These are phyloP conservation scores for Phytopythium mirpurense DNA, from an alignment of 352 stramenopile species.

Conservation along the genomic window DNA sequence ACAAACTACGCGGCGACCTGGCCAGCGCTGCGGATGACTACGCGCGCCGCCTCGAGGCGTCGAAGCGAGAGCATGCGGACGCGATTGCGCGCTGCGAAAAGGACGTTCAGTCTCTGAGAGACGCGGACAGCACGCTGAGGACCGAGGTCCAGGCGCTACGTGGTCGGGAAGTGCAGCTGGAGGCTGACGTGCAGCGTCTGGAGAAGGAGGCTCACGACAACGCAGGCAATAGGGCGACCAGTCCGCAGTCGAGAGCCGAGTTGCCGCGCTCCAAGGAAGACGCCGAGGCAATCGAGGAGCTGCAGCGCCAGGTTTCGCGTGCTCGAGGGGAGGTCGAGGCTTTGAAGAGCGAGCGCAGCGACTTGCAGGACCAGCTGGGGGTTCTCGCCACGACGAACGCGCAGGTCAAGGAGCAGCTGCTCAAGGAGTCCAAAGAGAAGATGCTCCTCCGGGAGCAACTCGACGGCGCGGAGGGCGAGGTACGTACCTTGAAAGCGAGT, in stretches of 20 bases:
- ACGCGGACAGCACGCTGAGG: background rate
- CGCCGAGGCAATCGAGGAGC: background rate
- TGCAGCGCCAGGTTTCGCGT: slow-evolving; percentile 12
- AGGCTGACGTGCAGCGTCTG: background rate
- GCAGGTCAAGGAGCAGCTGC: slow-evolving; percentile 36
- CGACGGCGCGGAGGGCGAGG: slow-evolving; percentile 10
- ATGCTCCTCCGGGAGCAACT: slow-evolving; percentile 28
- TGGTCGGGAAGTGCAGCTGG: background rate
- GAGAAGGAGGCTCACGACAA: background rate
- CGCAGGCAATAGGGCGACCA: no score
- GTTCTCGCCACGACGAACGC: slow-evolving; percentile 20
- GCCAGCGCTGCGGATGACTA: background rate
- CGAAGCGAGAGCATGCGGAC: background rate
- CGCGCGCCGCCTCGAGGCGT: background rate
- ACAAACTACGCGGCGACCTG: background rate
- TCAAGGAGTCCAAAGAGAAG: slow-evolving; percentile 40
- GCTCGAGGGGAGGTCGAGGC: slow-evolving; percentile 12
- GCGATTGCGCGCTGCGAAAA: background rate
- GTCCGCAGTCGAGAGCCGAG: background rate
- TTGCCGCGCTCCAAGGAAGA: background rate
- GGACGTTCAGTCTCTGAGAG: background rate
- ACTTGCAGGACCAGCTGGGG: slow-evolving; percentile 24
- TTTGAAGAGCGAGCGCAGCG: slow-evolving; percentile 19
- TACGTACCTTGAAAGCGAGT: background rate
- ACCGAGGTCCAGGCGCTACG: background rate